A percentile compares a stretch with the other conserved stretches of the same genome.
Conservation (phyloP, 1,284 basidiomycete genomes). For the Kwoniella shivajii region DNA sequence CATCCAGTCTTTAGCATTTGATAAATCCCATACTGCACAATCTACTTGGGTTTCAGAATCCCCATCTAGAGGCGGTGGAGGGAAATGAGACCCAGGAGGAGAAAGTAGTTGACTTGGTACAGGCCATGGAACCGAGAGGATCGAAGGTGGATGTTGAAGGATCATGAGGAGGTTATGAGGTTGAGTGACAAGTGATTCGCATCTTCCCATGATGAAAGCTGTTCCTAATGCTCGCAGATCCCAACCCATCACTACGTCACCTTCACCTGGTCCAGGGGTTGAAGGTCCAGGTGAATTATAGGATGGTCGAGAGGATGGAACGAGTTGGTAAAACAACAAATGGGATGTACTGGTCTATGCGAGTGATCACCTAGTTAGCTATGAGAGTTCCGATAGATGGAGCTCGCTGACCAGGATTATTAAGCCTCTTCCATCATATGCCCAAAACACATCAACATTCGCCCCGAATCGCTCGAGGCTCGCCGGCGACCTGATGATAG, state of each 20-base stretch:
- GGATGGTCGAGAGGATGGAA: conserved; percentile 60
- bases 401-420: conserved; percentile 67
- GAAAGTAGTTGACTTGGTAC: conserved; percentile 37
- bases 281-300: conserved; percentile 44
- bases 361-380: not conserved
- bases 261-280: conserved; percentile 78
- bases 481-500: conserved; percentile 70
- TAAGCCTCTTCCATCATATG: conserved; percentile 72
- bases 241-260: conserved; percentile 77
- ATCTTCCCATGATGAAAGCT: conserved; percentile 42
- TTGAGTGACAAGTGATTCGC: conserved; percentile 32
- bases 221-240: conserved; percentile 64
- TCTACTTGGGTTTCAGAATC: conserved; percentile 47
- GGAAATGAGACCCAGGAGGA: conserved; percentile 39
- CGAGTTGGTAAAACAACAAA: conserved; percentile 72
- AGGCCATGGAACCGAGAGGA: conserved; percentile 45
- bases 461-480: conserved; percentile 80
- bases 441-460: conserved; percentile 73
- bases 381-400: not conserved
- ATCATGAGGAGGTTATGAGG: conserved; percentile 41
- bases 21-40: conserved; percentile 47
- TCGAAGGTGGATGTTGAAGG: conserved; percentile 40
- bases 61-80: conserved; percentile 46
- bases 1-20: conserved; percentile 34
- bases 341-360: conserved; percentile 72